Conservation (phyloP, 2,329 filamentous ascomycete species). For the Exophiala oligosperma region DNA sequence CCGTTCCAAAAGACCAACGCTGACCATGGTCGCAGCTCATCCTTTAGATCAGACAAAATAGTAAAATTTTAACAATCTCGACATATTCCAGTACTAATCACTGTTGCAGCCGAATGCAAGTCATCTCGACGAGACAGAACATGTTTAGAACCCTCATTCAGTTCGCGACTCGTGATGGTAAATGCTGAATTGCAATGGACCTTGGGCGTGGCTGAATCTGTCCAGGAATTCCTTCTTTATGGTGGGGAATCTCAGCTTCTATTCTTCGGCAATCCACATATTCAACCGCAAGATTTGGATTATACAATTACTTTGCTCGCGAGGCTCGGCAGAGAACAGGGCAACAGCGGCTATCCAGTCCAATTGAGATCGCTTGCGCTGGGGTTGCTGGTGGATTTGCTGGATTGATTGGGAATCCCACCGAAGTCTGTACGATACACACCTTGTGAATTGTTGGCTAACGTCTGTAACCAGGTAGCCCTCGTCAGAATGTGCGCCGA, state of each 20-base stretch:
- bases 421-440: slow-evolving; percentile 10
- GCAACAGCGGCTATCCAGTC: slow-evolving; percentile 12
- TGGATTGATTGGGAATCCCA: slow-evolving; percentile 21
- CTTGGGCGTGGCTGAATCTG: not conserved
- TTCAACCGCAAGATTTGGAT: slow-evolving; percentile 19
- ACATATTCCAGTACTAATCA: not conserved
- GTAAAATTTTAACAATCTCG: not conserved
- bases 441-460: not conserved
- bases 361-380: slow-evolving; percentile 15
- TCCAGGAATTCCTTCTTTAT: slow-evolving; percentile 17
- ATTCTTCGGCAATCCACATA: slow-evolving; percentile 24
- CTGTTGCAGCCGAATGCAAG: slow-evolving; percentile 17
- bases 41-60: slow-evolving; percentile 25
- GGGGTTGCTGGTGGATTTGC: slow-evolving; percentile 19
- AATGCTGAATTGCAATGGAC: not conserved
- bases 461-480: slow-evolving; percentile 13
- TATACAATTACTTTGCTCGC: slow-evolving; percentile 20
- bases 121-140: slow-evolving; percentile 18
- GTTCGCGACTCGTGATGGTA: slow-evolving; percentile 22
- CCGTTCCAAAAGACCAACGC: not conserved
- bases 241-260: slow-evolving; percentile 23
- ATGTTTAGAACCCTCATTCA: slow-evolving; percentile 19
- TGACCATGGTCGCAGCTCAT: slow-evolving; percentile 10
- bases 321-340: slow-evolving; percentile 11
- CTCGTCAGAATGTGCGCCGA: slow-evolving; percentile 23